Evolutionary conservation across 495 filamentous ascomycete species (phyloP), one percentile per base, ranked within the genome.

Genomic region (Aspergillus diversus): DNA sequence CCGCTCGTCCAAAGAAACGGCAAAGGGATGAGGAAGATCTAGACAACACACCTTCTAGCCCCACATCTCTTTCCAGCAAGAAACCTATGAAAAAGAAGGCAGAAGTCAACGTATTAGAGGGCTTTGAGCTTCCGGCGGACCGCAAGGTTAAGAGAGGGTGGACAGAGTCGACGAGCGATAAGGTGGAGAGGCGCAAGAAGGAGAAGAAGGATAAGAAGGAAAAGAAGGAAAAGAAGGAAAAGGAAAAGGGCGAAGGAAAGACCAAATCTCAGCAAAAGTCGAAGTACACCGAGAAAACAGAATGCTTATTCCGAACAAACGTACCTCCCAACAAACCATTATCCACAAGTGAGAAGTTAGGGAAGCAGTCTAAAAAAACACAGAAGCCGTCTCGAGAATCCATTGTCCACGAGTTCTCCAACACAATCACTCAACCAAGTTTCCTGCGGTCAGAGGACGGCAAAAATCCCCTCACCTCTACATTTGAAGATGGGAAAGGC

Each of bases 111-210:
- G 81, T 89, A 1, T 63, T 96, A 0, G 80, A 83, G 11, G 95
- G 92, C 4, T 75, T 89, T 43, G 87, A 92, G 66, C 76, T 99
- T 21, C 84, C 89, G 9, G 79, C 88, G 6, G 87, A 81, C 33
- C 82, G 95, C 42, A 88, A 89, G 67, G 88, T 99, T 49, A 96
- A 94, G 78, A 80, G 95, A 61, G 95, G 94, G 13, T 98, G 95
- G 95, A 94, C 90, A 8, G 89, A 89, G 43, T 80, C 88, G 5
- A 79, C 81, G 43, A 73, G 70, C 33, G 72, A 80, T 37, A 81
- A 84, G 66, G 81, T 83, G 63, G 77, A 84, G 33, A 73, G 77
- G 61, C 80, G 80, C 49, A 81, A 79, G 55, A 63, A 70, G 68
- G 69, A 80, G 60, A 81, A 82, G 63, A 81, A 70, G 68, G 69